Evolutionary conservation across 352 stramenopile species (phyloP), one percentile per base, ranked within the genome.

Genomic region (Globisporangium iwayamae): DNA sequence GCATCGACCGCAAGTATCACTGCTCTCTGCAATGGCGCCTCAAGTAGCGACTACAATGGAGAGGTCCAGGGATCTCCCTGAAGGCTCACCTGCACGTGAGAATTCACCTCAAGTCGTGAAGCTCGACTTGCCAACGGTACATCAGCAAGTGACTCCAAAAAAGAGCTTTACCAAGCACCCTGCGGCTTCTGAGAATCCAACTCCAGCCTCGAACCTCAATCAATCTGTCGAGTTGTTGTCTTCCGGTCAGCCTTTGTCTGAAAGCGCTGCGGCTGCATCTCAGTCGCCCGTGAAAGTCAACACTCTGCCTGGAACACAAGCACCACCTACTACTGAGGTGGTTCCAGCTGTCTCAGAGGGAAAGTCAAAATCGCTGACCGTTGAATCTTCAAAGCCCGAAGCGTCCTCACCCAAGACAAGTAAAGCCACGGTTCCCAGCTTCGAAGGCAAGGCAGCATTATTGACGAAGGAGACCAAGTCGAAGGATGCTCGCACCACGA

Each of bases 401-500:
- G 32, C 41, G 7, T 38, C 39, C 4, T 38, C 39, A 11, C 0
- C 25, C 6, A 63, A 67, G 38, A 9, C 60, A 51, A 57, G 6
- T 14, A 62, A 67, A 56, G 61, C 25, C 18, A 2, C 10, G 18
- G 28, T 34, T 5, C n/a, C n/a, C 3, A 56, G 6, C 16, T 6
- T 22, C 18, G 34, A 53, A 22, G 18, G 18, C 30, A 43, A 54
- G 30, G n/a, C 41, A 6, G 4, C 18, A 28, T 6, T 20, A 8
- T 1, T 16, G 7, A 46, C 8, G 16, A 48, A 45, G n/a, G 52
- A 56, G 1, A n/a, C 14, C 0, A 66, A 66, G 5, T 16, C 14
- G 5, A 61, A 62, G 34, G 58, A 66, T 14, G 43, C 41, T 7
- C 61, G 41, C 8, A 50, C 41, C 3, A 25, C 9, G 9, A 32